A percentile compares a stretch with the other conserved stretches of the same genome.
Evolutionary conservation across 129 eudicot genomes (phyloP).

Genomic region (Dittrichia graveolens): DNA sequence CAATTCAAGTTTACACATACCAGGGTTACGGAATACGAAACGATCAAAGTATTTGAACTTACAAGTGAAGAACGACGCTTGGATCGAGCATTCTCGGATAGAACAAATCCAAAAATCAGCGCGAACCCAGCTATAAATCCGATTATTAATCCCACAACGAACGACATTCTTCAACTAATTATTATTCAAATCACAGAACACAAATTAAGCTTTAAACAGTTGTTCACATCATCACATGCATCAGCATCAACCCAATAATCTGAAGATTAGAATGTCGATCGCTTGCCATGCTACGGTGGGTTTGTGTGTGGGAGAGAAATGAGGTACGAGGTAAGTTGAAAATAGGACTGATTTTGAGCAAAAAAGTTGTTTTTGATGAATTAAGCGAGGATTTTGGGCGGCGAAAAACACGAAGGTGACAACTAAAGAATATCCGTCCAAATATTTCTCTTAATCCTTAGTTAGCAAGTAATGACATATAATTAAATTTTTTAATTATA

Average conservation of each 20-base stretch:
- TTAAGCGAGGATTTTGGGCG: constrained; percentile 33
- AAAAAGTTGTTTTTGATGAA: constrained; percentile 18
- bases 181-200: constrained; percentile 1
- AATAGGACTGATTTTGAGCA: background rate
- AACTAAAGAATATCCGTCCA: constrained; percentile 22
- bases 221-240: constrained; percentile 15
- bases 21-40: background rate
- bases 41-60: background rate
- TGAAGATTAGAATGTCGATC: constrained; percentile 7
- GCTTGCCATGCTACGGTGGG: constrained; percentile 11
- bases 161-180: constrained; percentile 53
- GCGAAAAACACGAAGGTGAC: constrained; percentile 24
- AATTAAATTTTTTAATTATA: background rate
- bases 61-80: constrained; percentile 74
- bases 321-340: constrained; percentile 17
- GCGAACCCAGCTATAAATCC: constrained; percentile 64
- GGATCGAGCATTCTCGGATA: constrained; percentile 82
- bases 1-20: constrained; percentile 1
- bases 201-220: background rate
- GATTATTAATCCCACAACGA: constrained; percentile 61
- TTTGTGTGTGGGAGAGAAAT: constrained; percentile 4
- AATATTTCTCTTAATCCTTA: constrained; percentile 17
- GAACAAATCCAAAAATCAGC: constrained; percentile 63
- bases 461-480: constrained; percentile 17
- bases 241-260: background rate